Base-by-base conservation (phyloP, 2,329 filamentous ascomycete genomes). In the Pyrenophora seminiperda region DNA sequence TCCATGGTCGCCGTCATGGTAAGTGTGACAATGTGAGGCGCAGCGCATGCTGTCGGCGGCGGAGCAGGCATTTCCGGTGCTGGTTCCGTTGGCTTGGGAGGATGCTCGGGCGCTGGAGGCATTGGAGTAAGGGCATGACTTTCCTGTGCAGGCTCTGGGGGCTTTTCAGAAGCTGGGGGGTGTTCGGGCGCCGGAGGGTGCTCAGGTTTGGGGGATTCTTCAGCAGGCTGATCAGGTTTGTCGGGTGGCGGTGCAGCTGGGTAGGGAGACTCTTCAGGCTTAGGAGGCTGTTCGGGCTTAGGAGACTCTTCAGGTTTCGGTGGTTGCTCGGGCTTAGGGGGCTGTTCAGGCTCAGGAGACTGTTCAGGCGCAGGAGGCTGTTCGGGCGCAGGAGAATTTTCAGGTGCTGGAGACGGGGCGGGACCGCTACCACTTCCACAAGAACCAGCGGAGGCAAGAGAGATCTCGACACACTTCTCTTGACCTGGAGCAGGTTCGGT, bases 401-500 rank as follows among this genome's bases (percentile, higher is more conserved):
- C 9, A 11, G 24, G 3, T 4, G 24, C 9, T 4, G 24, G 3
- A 27, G 24, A 27, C 14, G 39, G 18, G 10, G 49, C 30, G 2
- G 33, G 37, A 17, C 37, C 27, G 10, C 18, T 19, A 65, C 56
- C 50, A 24, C 55, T 48, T 18, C 61, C 55, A 29, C 62, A 65
- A 36, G 61, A 53, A 30, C 61, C 60, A 1, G 59, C 61, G 15
- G 59, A 50, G 31, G 33, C 69, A 32, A 84, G 67, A 3, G 71
- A 76, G 47, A 85, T 74, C 46, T 76, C 61, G 9, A 78, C 76
- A 56, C 83, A 85, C 54, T 81, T 77, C 54, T 70, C 30, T 67
- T 81, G 65, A 56, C 73, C 61, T 54, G 61, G 22, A 61, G 75
- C 67, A 4, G 76, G 72, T 30, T 66, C 53, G 7, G 70, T 71